Conservation (phyloP, 768 basidiomycete genomes). For the Boletus rufocinnamomeus region DNA sequence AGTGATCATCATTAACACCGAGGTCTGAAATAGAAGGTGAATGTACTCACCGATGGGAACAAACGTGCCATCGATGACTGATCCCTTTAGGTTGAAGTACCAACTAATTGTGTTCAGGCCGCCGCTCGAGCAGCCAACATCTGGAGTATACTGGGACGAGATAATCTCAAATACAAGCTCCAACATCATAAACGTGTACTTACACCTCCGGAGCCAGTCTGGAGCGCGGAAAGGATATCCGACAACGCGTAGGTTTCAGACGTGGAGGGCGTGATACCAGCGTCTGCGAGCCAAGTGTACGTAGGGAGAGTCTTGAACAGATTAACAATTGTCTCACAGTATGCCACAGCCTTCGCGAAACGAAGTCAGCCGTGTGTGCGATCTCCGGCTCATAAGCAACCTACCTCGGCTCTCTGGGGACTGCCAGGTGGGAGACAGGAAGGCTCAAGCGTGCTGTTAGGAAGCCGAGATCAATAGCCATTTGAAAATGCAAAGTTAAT, state of each 20-base stretch:
- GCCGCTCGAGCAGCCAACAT: constrained; percentile 44
- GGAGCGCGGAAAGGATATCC: constrained; percentile 54
- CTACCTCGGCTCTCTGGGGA: constrained; percentile 59
- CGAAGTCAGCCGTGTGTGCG: background rate
- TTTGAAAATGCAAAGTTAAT: background rate
- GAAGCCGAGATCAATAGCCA: constrained; percentile 4
- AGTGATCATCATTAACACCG: constrained; percentile 3
- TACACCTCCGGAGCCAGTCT: constrained; percentile 52
- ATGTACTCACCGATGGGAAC: constrained; percentile 53
- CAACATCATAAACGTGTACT: constrained; percentile 2
- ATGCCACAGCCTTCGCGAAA: constrained; percentile 58
- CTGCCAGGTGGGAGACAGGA: constrained; percentile 64
- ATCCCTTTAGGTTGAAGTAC: constrained; percentile 68
- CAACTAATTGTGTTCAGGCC: constrained; percentile 51
- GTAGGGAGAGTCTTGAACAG: constrained; percentile 73
- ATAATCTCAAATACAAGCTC: background rate
- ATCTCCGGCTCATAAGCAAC: constrained; percentile 3
- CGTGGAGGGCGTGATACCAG: constrained; percentile 73
- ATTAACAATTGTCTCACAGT: constrained; percentile 57
- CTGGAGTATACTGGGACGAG: constrained; percentile 46
- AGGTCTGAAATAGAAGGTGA: background rate
- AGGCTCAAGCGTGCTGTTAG: constrained; percentile 54
- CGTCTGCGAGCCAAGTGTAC: constrained; percentile 65
- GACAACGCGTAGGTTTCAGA: constrained; percentile 59
- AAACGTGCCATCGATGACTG: constrained; percentile 66